Conservation (phyloP, 2,329 filamentous ascomycete genomes). For the Coniochaeta sp. region DNA sequence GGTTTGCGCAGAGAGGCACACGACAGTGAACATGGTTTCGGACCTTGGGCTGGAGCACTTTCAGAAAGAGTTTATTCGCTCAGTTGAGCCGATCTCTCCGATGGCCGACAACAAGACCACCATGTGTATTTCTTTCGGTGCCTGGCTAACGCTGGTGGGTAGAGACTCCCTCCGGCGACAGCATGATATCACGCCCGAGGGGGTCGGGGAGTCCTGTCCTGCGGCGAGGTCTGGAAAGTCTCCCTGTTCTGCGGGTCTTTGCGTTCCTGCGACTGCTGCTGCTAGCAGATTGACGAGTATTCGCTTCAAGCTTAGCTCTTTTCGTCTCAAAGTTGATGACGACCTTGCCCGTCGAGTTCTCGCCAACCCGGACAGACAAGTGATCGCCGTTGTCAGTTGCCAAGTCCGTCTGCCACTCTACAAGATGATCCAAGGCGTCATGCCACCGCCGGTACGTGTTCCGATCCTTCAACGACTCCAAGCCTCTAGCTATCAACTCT, state of each 20-base stretch:
- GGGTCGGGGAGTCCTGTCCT: not conserved
- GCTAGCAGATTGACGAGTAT: not conserved
- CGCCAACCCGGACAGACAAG: not conserved
- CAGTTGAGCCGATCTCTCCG: too few relatives aligned
- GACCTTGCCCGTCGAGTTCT: not conserved
- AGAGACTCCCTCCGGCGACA: not conserved
- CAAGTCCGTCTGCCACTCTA: not conserved
- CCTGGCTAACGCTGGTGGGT: too few relatives aligned
- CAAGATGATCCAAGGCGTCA: not conserved
- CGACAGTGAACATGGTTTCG: not conserved
- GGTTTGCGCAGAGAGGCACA: not conserved
- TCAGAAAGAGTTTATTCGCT: too few relatives aligned
- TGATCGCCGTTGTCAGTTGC: not conserved
- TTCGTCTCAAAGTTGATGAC: not conserved
- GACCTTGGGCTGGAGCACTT: too few relatives aligned
- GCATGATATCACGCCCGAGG: not conserved
- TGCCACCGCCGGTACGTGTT: not conserved
- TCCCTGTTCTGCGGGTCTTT: not conserved
- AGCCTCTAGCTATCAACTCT: not conserved
- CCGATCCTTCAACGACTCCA: not conserved
- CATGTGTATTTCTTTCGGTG: too few relatives aligned
- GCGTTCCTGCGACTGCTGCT: not conserved
- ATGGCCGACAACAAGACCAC: too few relatives aligned
- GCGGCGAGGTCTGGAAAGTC: not conserved
- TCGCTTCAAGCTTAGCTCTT: not conserved